Percentiles rank a stretch among this genome's conserved stretches.
phyloP scores from a whole-genome alignment of 108 stramenopile species.

The Craspedostauros australis region DNA sequence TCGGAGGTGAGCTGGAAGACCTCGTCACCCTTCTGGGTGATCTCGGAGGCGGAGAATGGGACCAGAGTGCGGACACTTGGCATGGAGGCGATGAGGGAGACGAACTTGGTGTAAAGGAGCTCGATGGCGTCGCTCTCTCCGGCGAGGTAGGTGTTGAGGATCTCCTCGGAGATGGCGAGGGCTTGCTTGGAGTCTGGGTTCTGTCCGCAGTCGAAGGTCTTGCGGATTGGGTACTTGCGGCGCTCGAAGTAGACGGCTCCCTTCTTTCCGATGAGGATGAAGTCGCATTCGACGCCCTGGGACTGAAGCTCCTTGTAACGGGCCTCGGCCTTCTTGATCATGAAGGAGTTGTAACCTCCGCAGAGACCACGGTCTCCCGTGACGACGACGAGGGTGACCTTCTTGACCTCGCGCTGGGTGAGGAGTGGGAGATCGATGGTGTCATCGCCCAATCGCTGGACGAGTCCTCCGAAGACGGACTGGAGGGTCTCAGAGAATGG shows the following conservation, averaged over 20 bases:
- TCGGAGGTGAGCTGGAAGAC: conserved; percentile 91
- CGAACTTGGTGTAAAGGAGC: conserved; percentile 95
- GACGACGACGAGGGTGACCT: conserved; percentile 85
- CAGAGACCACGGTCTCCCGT: conserved; percentile 95
- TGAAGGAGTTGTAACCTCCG: conserved; percentile 95
- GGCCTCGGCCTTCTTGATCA: conserved; percentile 93
- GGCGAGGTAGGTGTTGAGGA: conserved; percentile 85
- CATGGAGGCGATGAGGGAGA: conserved; percentile 86
- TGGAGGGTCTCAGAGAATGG: conserved; percentile 96
- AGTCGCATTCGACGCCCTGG: conserved; percentile 80
- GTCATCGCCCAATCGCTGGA: conserved; percentile 77
- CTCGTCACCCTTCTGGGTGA: conserved; percentile 89
- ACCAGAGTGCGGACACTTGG: conserved; percentile 90
- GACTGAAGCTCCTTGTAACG: conserved; percentile 75
- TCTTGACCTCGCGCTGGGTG: conserved; percentile 92
- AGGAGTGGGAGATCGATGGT: conserved; percentile 90
- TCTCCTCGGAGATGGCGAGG: conserved; percentile 85
- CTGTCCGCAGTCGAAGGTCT: conserved; percentile 81
- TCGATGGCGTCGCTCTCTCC: conserved; percentile 93
- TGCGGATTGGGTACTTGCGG: conserved; percentile 72
- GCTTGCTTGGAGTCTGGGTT: conserved; percentile 88
- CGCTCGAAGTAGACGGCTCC: conserved; percentile 83
- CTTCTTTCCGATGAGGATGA: conserved; percentile 91
- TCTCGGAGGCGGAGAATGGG: conserved; percentile 91
- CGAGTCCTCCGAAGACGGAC: conserved; percentile 88